These are phyloP conservation scores for Candida tibetensis DNA, from an alignment of 805 yeast species.

Conservation along the genomic window DNA sequence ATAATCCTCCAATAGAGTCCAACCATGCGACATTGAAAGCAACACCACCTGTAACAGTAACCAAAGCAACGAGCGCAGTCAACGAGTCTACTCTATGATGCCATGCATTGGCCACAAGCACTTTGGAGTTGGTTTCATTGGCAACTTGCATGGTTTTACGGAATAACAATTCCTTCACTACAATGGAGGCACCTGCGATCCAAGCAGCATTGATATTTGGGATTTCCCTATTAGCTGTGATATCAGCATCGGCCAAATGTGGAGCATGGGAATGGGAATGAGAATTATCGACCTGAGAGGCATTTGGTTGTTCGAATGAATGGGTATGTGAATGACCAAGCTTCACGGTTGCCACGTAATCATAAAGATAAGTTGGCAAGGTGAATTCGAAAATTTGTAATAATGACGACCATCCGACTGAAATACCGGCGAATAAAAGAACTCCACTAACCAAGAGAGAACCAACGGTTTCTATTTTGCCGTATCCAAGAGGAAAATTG, in stretches of 20 bases:
- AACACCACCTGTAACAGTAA: constrained; percentile 83
- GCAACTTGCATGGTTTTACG: constrained; percentile 83
- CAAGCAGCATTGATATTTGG: constrained; percentile 89
- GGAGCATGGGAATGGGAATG: constrained; percentile 25
- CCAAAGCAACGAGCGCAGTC: constrained; percentile 86
- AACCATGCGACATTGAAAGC: constrained; percentile 75
- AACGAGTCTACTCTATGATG: constrained; percentile 94
- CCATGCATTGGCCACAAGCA: constrained; percentile 96
- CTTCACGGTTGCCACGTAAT: constrained; percentile 48
- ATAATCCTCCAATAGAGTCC: constrained; percentile 88
- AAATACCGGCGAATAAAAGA: constrained; percentile 80
- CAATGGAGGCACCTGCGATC: constrained; percentile 88
- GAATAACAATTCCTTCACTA: constrained; percentile 84
- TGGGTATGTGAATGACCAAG: constrained; percentile 56
- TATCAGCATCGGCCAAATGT: not conserved
- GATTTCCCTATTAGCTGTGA: constrained; percentile 9
- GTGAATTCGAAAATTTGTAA: constrained; percentile 64
- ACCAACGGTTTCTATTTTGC: constrained; percentile 90
- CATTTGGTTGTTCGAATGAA: constrained; percentile 13
- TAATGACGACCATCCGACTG: constrained; percentile 85
- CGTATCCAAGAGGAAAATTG: constrained; percentile 82
- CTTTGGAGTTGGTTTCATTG: constrained; percentile 73
- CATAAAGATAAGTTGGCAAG: constrained; percentile 60
- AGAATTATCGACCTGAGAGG: constrained; percentile 10
- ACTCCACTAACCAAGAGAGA: constrained; percentile 84